A percentile compares a stretch with the other conserved stretches of the same genome.
Conservation (phyloP, 768 basidiomycete genomes). For the Paxillus ammoniavirescens region DNA sequence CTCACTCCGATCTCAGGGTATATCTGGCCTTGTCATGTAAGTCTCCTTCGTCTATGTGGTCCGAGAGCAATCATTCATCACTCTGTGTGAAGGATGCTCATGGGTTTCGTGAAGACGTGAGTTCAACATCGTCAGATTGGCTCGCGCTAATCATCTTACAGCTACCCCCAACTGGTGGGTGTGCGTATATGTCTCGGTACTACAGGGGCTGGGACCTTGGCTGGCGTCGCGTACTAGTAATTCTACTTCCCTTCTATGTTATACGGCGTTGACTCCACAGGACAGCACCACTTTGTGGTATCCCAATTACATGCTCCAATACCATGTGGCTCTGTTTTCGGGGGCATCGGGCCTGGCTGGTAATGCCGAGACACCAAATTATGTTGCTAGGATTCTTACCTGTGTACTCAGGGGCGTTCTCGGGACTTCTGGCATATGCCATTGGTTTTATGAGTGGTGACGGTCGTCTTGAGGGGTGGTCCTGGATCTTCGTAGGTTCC, state of each 20-base stretch:
- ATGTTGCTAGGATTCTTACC: neutral
- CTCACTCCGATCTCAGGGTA: conserved; percentile 36
- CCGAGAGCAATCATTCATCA: conserved; percentile 3
- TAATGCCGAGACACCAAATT: neutral
- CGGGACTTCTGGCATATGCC: conserved; percentile 55
- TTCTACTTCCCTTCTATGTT: conserved; percentile 9
- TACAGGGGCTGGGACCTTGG: conserved; percentile 70
- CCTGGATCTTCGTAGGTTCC: conserved; percentile 61
- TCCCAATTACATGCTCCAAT: conserved; percentile 57
- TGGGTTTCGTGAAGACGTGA: conserved; percentile 68
- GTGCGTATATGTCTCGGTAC: conserved; percentile 58
- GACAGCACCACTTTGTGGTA: conserved; percentile 66
- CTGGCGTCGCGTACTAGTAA: conserved; percentile 73
- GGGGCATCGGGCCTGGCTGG: conserved; percentile 64
- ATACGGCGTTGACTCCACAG: neutral
- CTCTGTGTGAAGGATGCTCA: conserved; percentile 44
- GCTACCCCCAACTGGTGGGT: conserved; percentile 61
- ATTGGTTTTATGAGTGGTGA: conserved; percentile 53
- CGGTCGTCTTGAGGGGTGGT: conserved; percentile 54
- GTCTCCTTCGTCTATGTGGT: no score
- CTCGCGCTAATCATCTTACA: conserved; percentile 17
- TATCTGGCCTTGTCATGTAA: conserved; percentile 66
- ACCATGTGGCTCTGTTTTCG: conserved; percentile 63
- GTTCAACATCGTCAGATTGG: neutral
- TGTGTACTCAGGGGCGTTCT: conserved; percentile 47